Conservation (phyloP, 768 basidiomycete species). For the Mycena alexandri region DNA sequence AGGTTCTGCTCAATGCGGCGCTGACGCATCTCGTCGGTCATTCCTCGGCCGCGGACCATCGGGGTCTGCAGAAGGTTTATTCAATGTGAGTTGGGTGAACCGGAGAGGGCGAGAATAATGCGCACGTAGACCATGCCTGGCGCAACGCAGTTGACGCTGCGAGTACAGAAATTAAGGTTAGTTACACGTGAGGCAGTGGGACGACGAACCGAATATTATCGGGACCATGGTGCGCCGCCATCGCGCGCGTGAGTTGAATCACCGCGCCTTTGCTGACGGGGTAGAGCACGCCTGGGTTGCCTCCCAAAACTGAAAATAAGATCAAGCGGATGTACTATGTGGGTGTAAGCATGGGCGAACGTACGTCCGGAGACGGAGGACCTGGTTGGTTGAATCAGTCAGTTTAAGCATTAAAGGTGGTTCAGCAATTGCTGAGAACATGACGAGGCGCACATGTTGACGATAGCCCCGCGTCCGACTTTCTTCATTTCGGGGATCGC, state of each 20-base stretch:
- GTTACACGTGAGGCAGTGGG: neutral
- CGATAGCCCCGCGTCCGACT: conserved; percentile 54
- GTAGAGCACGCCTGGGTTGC: conserved; percentile 55
- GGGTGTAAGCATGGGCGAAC: neutral
- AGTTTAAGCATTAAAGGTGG: too few species aligned
- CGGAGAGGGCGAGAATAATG: neutral
- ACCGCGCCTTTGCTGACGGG: conserved; percentile 59
- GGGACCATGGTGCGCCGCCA: conserved; percentile 58
- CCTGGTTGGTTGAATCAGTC: conserved; percentile 1
- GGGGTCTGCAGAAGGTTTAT: conserved; percentile 43
- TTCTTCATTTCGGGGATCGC: conserved; percentile 59
- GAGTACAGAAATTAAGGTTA: too few species aligned
- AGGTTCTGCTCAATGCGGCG: conserved; percentile 52
- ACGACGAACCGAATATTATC: conserved; percentile 53
- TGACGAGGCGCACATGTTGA: conserved; percentile 48
- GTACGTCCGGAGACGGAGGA: conserved; percentile 34
- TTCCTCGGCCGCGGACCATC: conserved; percentile 54
- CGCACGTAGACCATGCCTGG: conserved; percentile 52
- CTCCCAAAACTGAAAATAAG: conserved; percentile 42
- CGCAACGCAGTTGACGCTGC: conserved; percentile 19
- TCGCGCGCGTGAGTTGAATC: conserved; percentile 59
- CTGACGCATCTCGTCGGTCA: conserved; percentile 52
- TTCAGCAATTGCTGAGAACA: neutral
- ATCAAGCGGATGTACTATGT: neutral
- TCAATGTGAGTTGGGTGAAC: too few species aligned